Base-by-base conservation (phyloP, 2,329 filamentous ascomycete genomes). In the Fusarium marasasianum region DNA sequence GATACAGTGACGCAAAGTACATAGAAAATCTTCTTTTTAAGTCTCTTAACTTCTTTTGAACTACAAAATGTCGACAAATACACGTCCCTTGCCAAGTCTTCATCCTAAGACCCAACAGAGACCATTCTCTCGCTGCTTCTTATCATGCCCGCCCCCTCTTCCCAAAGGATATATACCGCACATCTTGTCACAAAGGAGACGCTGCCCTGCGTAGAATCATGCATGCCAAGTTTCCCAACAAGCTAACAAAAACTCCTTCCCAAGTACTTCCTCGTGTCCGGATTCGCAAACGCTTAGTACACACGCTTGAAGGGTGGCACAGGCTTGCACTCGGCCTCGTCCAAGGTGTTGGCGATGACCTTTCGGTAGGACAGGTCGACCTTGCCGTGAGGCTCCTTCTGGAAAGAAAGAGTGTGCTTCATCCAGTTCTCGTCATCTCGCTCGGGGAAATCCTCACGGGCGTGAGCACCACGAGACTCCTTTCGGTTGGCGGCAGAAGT, bases 351-450 rank as follows among this genome's bases (percentile, higher is more conserved):
- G 77, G 88, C 89, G 72, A 93, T 92, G 71, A 99, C 96, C 74
- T 88, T 87, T 84, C 96, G 91, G 90, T 98, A 98, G 73, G 90
- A 88, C 73, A 98, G 88, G 71, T 98, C 93, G 63, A 96, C 91
- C 86, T 94, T 91, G 81, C 93, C 93, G 80, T 98, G 96, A 40
- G 95, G 94, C 82, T 92, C 83, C 92, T 94, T 97, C 89, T 99
- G 96, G 93, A 93, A 99, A 76, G 92, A 94, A 71, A 99, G 90
- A 51, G 94, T 97, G 90, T 99, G 96, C 92, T 98, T 98, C 96
- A 98, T 98, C 96, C 96, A 98, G 84, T 97, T 93, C 84, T 92
- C 89, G 82, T 99, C 96, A 82, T 98, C 94, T 87, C 96, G 93
- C 24, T 98, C 95, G 66, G 96, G 96, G 89, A 84, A 98, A 83